A percentile compares a stretch with the other conserved stretches of the same genome.
Evolutionary conservation across 2,329 filamentous ascomycete species (phyloP).

Genomic region (Sclerotinia trifoliorum): DNA sequence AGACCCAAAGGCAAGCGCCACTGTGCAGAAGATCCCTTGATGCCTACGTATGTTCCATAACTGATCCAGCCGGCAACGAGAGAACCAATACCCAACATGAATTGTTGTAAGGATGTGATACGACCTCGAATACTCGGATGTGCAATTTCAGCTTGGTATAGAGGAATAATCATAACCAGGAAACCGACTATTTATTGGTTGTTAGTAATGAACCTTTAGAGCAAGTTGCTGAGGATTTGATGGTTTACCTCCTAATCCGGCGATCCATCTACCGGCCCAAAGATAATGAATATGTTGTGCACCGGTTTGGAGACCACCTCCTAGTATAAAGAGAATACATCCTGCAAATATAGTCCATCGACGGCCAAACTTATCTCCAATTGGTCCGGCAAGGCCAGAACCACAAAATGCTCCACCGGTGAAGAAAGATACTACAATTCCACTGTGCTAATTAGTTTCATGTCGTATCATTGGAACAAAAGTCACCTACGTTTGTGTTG

Average conservation of each 20-base stretch:
- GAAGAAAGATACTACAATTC: constrained; percentile 74
- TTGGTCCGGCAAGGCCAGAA: constrained; percentile 53
- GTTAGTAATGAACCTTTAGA: not conserved
- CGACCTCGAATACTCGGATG: constrained; percentile 73
- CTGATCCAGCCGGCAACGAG: constrained; percentile 72
- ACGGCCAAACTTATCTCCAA: constrained; percentile 65
- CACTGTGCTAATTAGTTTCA: constrained; percentile 45
- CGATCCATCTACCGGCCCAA: constrained; percentile 67
- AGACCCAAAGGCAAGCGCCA: constrained; percentile 47
- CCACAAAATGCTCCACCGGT: constrained; percentile 59
- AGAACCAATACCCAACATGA: constrained; percentile 76
- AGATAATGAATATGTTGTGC: constrained; percentile 59
- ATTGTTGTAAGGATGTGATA: constrained; percentile 74
- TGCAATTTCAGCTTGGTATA: constrained; percentile 67
- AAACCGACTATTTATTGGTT: constrained; percentile 10
- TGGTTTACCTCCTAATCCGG: constrained; percentile 55
- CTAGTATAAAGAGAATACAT: constrained; percentile 68
- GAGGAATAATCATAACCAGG: constrained; percentile 26
- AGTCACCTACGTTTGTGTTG: constrained; percentile 35
- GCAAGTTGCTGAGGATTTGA: not conserved
- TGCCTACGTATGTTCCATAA: constrained; percentile 52
- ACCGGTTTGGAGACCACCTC: constrained; percentile 71
- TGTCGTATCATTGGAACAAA: not conserved
- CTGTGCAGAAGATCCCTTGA: constrained; percentile 38
- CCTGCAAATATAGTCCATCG: constrained; percentile 71